phyloP scores from a whole-genome alignment of 192 early-diverging fungal species.

The Chytriomyces hyalinus region DNA sequence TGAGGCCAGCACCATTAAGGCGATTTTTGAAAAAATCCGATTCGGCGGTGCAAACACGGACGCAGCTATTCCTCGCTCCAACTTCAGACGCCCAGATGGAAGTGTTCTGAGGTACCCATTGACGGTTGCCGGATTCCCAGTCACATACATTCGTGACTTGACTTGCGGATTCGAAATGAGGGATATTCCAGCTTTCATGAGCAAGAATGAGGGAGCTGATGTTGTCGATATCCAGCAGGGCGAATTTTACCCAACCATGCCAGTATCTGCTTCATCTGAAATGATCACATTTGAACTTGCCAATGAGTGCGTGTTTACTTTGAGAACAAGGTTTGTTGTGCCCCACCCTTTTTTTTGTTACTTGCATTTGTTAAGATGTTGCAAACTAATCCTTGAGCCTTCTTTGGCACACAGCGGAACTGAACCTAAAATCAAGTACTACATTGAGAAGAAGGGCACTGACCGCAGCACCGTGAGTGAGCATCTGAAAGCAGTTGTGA shows the following conservation, averaged over 20 bases:
- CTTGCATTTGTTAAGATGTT: constrained; percentile 27
- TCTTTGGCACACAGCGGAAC: constrained; percentile 68
- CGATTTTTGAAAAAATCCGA: constrained; percentile 83
- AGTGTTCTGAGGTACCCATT: constrained; percentile 71
- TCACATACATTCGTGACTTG: constrained; percentile 82
- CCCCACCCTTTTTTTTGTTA: constrained; percentile 56
- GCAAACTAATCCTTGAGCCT: constrained; percentile 35
- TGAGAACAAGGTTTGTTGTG: constrained; percentile 58
- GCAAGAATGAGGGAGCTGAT: constrained; percentile 46
- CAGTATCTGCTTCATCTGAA: constrained; percentile 75
- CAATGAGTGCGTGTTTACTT: constrained; percentile 34
- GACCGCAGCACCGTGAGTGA: not conserved
- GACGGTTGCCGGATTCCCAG: constrained; percentile 68
- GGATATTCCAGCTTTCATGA: constrained; percentile 22
- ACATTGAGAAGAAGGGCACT: constrained; percentile 36
- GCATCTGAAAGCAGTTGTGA: constrained; percentile 21
- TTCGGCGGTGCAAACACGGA: constrained; percentile 56
- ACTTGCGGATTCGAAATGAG: constrained; percentile 80
- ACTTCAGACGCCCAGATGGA: constrained; percentile 17
- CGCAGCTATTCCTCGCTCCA: not conserved
- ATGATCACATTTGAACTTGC: constrained; percentile 84
- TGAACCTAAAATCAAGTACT: constrained; percentile 68
- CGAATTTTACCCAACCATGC: constrained; percentile 69
- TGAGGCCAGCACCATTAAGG: constrained; percentile 69
- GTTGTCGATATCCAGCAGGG: constrained; percentile 4